Evolutionary conservation across 2,329 filamentous ascomycete species (phyloP), one percentile per base, ranked within the genome.

Genomic region (Clonostachys sp.): DNA sequence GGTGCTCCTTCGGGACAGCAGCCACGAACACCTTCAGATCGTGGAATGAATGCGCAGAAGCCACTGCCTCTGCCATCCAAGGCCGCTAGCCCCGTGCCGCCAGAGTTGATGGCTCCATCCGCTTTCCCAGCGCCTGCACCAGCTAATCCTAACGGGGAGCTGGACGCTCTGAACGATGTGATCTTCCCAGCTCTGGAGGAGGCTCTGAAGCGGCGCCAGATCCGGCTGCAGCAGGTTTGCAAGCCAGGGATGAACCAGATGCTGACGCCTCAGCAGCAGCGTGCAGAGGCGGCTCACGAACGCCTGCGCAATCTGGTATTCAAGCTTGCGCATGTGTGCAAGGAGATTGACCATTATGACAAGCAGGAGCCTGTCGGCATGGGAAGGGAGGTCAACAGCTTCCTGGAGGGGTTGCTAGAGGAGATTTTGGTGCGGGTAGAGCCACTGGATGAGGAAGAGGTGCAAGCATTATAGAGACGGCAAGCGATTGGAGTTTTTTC

Each of bases 391-490:
- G 91, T 96, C 3, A 84, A 84, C 41, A 89, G 88, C 1, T 95
- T 97, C 56, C 68, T 97, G 8, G 94, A 99, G 65, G 92, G 91
- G 0, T 81, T 97, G 52, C 71, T 99, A 34, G 94, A 99, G 65
- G 94, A 99, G 72, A 86, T 99, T 20, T 72, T 99, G 18, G 91
- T 96, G 35, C 74, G 94, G 48, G 89, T 97, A 13, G 92, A 97
- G 70, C 89, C 91, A 5, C 75, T 91, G 51, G 89, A 94, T 58
- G 88, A 90, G 55, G 80, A 82, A n/a, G 80, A 83, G 46, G 56
- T 57, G 52, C 56, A 39, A 18, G 14, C 36, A 18, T 18, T n/a
- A 18, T n/a, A 39, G 36, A n/a, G 17, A 39, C 36, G 36, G 36
- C 17, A 30, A 30, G 24, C 24, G 24, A 30, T 30, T 30, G 24